These are phyloP conservation scores for Candida methanosorbosa DNA, from an alignment of 805 yeast genomes.

Conservation along the genomic window DNA sequence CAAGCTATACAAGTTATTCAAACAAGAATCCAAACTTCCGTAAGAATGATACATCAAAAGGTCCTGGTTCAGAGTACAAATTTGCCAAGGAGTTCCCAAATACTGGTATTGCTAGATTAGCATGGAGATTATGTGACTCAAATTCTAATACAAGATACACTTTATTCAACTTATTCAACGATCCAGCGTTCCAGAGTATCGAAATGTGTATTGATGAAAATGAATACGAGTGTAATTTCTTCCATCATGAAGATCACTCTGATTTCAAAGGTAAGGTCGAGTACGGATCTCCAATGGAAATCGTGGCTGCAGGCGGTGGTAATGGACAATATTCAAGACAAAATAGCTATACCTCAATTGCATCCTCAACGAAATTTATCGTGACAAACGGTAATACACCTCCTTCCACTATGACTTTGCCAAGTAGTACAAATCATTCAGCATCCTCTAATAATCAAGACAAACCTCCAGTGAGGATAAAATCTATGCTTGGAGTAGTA, in stretches of 20 bases:
- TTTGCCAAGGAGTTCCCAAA: slow-evolving; percentile 58
- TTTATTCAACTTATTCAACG: slow-evolving; percentile 48
- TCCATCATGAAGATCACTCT: slow-evolving; percentile 6
- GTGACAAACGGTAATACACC: background rate
- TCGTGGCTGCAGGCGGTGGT: background rate
- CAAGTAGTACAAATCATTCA: background rate
- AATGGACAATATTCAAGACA: background rate
- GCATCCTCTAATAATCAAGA: background rate
- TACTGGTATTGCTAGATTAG: slow-evolving; percentile 59
- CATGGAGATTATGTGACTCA: slow-evolving; percentile 75
- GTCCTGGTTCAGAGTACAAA: slow-evolving; percentile 69
- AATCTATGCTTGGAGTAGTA: background rate
- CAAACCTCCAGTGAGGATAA: background rate
- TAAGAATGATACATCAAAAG: slow-evolving; percentile 29
- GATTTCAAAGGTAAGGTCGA: slow-evolving; percentile 11
- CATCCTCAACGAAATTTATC: background rate
- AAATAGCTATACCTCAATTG: background rate
- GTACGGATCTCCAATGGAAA: slow-evolving; percentile 9
- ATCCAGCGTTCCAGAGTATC: slow-evolving; percentile 56
- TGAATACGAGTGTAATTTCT: slow-evolving; percentile 17
- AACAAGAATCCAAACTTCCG: slow-evolving; percentile 32
- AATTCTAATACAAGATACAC: slow-evolving; percentile 46
- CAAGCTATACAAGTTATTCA: slow-evolving; percentile 28
- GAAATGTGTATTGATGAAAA: slow-evolving; percentile 58
- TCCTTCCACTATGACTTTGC: background rate